These are phyloP conservation scores for Prunus kanzakura DNA, from an alignment of 306 rosid genomes.

Conservation along the genomic window DNA sequence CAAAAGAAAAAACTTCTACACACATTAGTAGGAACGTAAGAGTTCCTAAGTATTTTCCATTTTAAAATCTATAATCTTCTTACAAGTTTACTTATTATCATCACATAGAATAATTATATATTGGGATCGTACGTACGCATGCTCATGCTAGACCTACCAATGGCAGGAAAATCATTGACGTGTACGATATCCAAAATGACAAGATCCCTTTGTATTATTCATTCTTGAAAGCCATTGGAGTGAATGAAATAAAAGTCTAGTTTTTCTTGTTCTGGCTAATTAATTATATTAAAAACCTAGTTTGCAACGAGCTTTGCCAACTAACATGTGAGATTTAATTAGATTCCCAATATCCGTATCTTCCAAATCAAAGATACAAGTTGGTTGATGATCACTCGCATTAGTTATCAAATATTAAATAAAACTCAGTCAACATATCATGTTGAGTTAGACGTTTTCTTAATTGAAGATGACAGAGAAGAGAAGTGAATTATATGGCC, in stretches of 20 bases:
- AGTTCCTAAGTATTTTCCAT: not conserved
- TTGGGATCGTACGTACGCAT: not conserved
- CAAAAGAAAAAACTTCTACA: too few relatives aligned
- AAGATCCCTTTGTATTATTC: not conserved
- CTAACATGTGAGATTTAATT: not conserved
- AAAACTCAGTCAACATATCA: too few relatives aligned
- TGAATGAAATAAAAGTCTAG: too few relatives aligned
- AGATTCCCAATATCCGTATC: slow-evolving; percentile 2
- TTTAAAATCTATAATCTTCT: not conserved
- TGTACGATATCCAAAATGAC: not conserved
- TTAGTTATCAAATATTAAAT: too few relatives aligned
- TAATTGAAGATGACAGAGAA: too few relatives aligned
- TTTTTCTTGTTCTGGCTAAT: too few relatives aligned
- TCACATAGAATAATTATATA: not conserved
- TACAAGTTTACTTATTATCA: not conserved
- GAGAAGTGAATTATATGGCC: too few relatives aligned
- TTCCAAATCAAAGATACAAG: not conserved
- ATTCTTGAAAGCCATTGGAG: not conserved
- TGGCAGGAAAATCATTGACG: not conserved
- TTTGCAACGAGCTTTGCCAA: slow-evolving; percentile 10
- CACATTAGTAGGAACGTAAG: too few relatives aligned
- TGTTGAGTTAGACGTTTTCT: too few relatives aligned
- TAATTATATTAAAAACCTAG: not conserved
- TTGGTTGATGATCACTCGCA: too few relatives aligned
- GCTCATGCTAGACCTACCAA: not conserved